Conservation (phyloP, 1,284 basidiomycete species). For the Veloboletus limbatus region DNA sequence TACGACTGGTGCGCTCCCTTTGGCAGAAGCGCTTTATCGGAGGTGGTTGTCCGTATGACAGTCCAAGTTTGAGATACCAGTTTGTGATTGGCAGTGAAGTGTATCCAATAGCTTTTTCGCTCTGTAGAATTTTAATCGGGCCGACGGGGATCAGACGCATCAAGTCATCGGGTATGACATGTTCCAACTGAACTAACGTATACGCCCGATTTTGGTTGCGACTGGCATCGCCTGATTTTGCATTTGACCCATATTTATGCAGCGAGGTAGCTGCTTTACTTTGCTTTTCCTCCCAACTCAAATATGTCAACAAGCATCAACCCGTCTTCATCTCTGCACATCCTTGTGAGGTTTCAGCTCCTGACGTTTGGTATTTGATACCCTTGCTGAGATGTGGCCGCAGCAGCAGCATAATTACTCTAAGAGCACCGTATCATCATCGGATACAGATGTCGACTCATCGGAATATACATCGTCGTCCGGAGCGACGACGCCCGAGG, state of each 20-base stretch:
- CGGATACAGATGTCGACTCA: slow-evolving; percentile 27
- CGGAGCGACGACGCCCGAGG: slow-evolving; percentile 33
- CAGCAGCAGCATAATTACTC: slow-evolving; percentile 21
- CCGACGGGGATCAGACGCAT: neutral
- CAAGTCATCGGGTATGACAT: slow-evolving; percentile 11
- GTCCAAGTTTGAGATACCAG: neutral
- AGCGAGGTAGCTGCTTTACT: neutral
- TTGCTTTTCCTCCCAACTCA: neutral
- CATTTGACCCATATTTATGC: no score
- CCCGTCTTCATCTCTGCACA: slow-evolving; percentile 15
- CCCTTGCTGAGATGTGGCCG: slow-evolving; percentile 10
- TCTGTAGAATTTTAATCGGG: slow-evolving; percentile 7
- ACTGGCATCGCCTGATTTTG: slow-evolving; percentile 8
- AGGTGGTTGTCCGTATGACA: slow-evolving; percentile 65
- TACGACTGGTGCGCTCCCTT: slow-evolving; percentile 65
- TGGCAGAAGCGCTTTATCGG: slow-evolving; percentile 64
- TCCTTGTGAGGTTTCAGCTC: slow-evolving; percentile 15
- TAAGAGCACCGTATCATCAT: slow-evolving; percentile 21
- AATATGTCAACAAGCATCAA: slow-evolving; percentile 15
- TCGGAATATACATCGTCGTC: slow-evolving; percentile 28
- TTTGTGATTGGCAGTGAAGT: neutral
- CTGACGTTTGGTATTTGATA: no score
- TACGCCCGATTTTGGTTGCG: slow-evolving; percentile 11
- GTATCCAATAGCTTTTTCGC: slow-evolving; percentile 2
- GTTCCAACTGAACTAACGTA: neutral